phyloP scores from a whole-genome alignment of 768 basidiomycete species.

The Leucocoprinus sp. region DNA sequence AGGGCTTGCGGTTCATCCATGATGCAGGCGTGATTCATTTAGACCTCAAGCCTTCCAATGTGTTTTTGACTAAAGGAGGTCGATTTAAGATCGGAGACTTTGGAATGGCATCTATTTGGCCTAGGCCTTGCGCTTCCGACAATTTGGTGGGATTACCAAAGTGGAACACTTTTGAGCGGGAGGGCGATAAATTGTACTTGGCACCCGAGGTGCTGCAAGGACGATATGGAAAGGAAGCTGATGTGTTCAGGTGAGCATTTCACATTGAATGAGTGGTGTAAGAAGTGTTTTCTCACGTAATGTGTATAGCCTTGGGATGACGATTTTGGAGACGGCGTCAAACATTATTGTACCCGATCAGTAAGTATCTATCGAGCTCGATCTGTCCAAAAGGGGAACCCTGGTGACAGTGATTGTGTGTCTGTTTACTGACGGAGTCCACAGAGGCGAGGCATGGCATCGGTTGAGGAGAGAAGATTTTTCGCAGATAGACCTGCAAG shows the following conservation, averaged over 20 bases:
- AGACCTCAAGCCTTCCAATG: slow-evolving; percentile 95
- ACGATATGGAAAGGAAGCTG: slow-evolving; percentile 85
- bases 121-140: slow-evolving; percentile 34
- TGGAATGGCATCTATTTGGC: slow-evolving; percentile 96
- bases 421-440: slow-evolving; percentile 22
- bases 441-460: slow-evolving; percentile 91
- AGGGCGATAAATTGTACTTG: slow-evolving; percentile 96
- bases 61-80: slow-evolving; percentile 82
- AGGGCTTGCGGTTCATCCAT: slow-evolving; percentile 90
- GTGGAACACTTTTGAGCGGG: slow-evolving; percentile 70
- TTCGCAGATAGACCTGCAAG: slow-evolving; percentile 66
- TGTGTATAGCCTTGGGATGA: slow-evolving; percentile 77
- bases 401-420: slow-evolving; percentile 9
- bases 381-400: slow-evolving; percentile 8
- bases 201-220: slow-evolving; percentile 94
- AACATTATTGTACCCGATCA: slow-evolving; percentile 97
- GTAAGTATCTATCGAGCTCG: slow-evolving; percentile 43
- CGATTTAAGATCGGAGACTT: slow-evolving; percentile 97
- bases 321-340: slow-evolving; percentile 88
- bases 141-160: slow-evolving; percentile 18
- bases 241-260: slow-evolving; percentile 85
- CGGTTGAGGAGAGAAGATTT: slow-evolving; percentile 88
- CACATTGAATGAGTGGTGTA: slow-evolving; percentile 22
- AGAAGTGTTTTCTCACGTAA: slow-evolving; percentile 32
- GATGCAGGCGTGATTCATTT: slow-evolving; percentile 84